Base-by-base conservation (phyloP, 768 basidiomycete species). In the Suillus americanus region DNA sequence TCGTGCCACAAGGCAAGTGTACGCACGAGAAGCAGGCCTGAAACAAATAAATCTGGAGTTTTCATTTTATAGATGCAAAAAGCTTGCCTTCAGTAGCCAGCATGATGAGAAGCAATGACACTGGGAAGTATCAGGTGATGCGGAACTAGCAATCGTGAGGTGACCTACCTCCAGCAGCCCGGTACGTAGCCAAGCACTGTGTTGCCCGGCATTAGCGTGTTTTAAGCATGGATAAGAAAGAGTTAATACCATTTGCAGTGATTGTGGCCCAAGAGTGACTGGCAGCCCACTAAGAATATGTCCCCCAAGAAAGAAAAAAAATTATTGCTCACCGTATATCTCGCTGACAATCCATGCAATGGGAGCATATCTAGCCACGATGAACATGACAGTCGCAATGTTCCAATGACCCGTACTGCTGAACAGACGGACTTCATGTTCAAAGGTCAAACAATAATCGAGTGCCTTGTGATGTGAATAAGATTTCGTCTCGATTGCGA, bases 11-110 rank as follows among this genome's bases (percentile, higher is more conserved):
- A 60, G 10, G 63, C 65, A 38, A 63, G 62, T 13, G 62, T 63
- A 28, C 65, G 65, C 20, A 64, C 57, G 28, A 66, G 53, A 38
- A 66, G 63, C 9, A 66, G 54, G 6, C 65, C 65, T 66, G 37
- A 48, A 61, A 16, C 10, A 13, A 14, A 53, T 25, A 25, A 25
- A 48, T 18, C 6, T 16, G 1, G 45, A 10, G n/a, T 5, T 40
- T 30, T 33, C 48, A 5, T n/a, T n/a, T 46, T 55, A 7, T 16
- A 40, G 3, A 55, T n/a, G 40, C 6, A 33, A 20, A 30, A 9
- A 13, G 28, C 16, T 9, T n/a, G 33, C 65, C 65, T 64, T 66
- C 65, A 2, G 65, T 48, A 40, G 60, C 41, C 28, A 66, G 20
- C 63, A 66, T 64, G 33, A 43, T 59, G 25, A 66, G 57, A 40